Evolutionary conservation across 441 rosid genomes (phyloP), one percentile per base, ranked within the genome.

Genomic region (Sinapis alba): DNA sequence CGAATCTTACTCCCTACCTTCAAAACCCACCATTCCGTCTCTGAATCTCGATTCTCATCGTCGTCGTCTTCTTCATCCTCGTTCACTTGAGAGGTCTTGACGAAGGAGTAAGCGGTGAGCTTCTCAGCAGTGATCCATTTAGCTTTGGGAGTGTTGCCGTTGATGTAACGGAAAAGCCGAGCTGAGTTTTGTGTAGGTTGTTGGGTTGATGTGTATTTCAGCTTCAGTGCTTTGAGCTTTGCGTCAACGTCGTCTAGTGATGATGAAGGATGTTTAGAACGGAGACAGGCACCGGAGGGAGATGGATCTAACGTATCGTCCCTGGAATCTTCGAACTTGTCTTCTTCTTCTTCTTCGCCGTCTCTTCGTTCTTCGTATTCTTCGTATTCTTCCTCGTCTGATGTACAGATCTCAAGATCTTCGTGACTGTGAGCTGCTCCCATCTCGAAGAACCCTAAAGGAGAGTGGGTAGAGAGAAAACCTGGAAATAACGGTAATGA

Each of bases 91-190:
- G 90, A 78, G 6, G 86, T 85, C 72, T 88, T 92, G 15, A 82
- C 45, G 75, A 95, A 89, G 8, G 74, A 79, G 59, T 93, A 95
- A 41, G 86, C 79, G 28, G 96, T 71, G 51, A 84, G 72, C 57
- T 87, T 91, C 73, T 95, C 97, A 38, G 93, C 90, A 20, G 86
- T 79, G 24, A 93, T 82, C 99, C 99, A 95, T 81, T 91, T 95
- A 69, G 99, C 97, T 75, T 90, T 95, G 0, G 98, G 96, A 53
- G 94, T 87, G 86, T 91, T 87, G 5, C 93, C 97, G 43, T 92
- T 93, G 69, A 88, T 82, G 81, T 91, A 89, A 47, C 88, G 90
- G 77, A 91, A 91, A 24, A 93, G 97, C 83, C 86, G 88, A 68
- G 87, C 84, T 2, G 91, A 85, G 78, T 88, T 88, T 65, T 78